Evolutionary conservation across 345 rosid species (phyloP), one percentile per base, ranked within the genome.

Genomic region (Gynandropsis gynandra): DNA sequence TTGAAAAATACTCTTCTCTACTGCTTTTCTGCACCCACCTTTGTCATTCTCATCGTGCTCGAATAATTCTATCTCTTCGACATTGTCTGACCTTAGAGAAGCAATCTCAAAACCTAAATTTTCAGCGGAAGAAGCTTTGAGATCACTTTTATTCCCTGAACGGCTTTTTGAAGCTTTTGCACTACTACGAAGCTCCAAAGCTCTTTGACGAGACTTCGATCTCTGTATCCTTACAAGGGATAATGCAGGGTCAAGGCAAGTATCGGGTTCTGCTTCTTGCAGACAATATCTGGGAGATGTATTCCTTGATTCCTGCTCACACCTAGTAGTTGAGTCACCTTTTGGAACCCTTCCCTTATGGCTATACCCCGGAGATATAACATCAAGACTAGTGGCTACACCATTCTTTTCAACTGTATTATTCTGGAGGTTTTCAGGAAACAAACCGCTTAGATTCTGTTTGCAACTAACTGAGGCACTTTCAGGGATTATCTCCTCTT

Each of bases 151-250:
- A 68, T 51, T 41, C 38, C 33, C 44, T 18, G 62, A 70, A 62
- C 62, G 31, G 36, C 55, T 62, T 62, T 57, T 72, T 11, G 63
- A 56, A 33, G 70, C 74, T 67, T 76, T 82, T 11, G 72, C 76
- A 70, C 93, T 80, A 60, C 67, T 76, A 6, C 86, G 93, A 68
- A 66, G 62, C 72, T 75, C 75, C 40, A 87, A 50, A 71, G 71
- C 83, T 69, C 46, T 69, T 61, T 87, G 90, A 72, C 96, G 86
- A 36, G 88, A 75, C 65, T 63, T 83, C 12, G 95, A 83, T 62
- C 90, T 87, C 61, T 78, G 81, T 67, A 81, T 61, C 56, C 67
- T 87, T 24, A 73, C 79, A 63, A 80, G 61, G 34, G 95, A 75
- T 50, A 62, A 61, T 50, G 61, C 60, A 33, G 68, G 69, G 44